Base-by-base conservation (phyloP, 441 rosid species). In the Omphalea diandra region DNA sequence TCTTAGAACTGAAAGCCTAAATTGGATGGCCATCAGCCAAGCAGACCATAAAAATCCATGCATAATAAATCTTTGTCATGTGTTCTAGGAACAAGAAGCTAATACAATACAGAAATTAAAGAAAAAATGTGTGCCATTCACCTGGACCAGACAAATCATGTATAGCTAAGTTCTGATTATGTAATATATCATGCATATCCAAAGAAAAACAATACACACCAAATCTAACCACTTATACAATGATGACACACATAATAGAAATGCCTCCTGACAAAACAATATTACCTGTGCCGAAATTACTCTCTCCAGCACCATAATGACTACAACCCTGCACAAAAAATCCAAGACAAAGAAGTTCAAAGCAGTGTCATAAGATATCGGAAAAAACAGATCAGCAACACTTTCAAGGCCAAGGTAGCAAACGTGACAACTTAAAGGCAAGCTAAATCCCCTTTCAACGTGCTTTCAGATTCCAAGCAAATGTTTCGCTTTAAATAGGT, bases 241-340 rank as follows among this genome's bases (percentile, higher is more conserved):
- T 9, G 5, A 26, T 3, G 26, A 41, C 40, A 54, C 18, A 59
- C 12, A 61, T 50, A 53, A 32, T 10, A 3, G n/a, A 7, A 68
- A 29, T 40, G 29, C 32, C 9, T 38, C 38, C 40, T 14, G 53
- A 71, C n/a, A 20, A 49, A 69, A 70, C 43, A 66, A 73, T 44
- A 70, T 72, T 90, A 91, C 98, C 96, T 73, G 87, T 71, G 68
- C 89, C 88, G 77, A 83, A 83, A 79, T 81, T 82, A 43, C 60
- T 81, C 77, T 91, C 94, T 57, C 84, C 82, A 12, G 76, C 77
- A 69, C 80, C 82, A 65, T 85, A 91, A 58, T 84, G 86, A 82
- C 93, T 85, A 80, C 96, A 96, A 79, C 97, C 96, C 98, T 94
- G 88, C 80, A 79, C 63, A 72, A 63, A 67, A 73, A 29, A 75